phyloP scores from a whole-genome alignment of 108 stramenopile species.

The Fistulifera solaris region DNA sequence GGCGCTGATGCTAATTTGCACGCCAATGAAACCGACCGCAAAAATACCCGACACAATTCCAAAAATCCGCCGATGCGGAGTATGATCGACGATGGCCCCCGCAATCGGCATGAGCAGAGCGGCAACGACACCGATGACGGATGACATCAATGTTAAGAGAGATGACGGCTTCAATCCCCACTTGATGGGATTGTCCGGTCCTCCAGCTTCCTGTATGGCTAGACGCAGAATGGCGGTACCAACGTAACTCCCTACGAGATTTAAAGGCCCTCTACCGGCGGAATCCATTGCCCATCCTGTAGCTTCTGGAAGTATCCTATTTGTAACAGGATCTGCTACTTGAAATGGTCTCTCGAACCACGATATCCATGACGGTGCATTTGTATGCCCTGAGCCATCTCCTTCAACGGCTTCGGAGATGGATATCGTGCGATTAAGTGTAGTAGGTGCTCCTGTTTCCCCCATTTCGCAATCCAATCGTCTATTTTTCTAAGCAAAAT shows the following conservation, averaged over 20 bases:
- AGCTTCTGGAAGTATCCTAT: slow-evolving; percentile 13
- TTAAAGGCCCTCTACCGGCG: slow-evolving; percentile 29
- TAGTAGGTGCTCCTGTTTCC: neutral
- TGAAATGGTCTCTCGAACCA: slow-evolving; percentile 8
- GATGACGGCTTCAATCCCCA: slow-evolving; percentile 61
- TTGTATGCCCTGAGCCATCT: slow-evolving; percentile 1
- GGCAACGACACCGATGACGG: slow-evolving; percentile 45
- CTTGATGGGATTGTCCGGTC: slow-evolving; percentile 11
- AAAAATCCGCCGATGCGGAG: slow-evolving; percentile 34
- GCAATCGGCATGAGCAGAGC: slow-evolving; percentile 37
- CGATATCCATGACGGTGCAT: slow-evolving; percentile 3
- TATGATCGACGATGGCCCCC: slow-evolving; percentile 73
- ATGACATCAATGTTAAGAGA: slow-evolving; percentile 52
- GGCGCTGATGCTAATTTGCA: slow-evolving; percentile 33
- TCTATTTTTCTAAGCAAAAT: neutral
- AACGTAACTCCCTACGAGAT: slow-evolving; percentile 55
- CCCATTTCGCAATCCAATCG: too few species aligned
- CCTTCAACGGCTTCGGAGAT: slow-evolving; percentile 11
- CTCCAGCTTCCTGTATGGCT: slow-evolving; percentile 34
- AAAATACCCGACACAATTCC: slow-evolving; percentile 26
- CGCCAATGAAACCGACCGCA: slow-evolving; percentile 27
- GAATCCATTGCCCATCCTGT: slow-evolving; percentile 62
- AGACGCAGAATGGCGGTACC: slow-evolving; percentile 50
- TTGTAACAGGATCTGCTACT: slow-evolving; percentile 3
- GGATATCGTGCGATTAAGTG: slow-evolving; percentile 3